A percentile compares a stretch with the other conserved stretches of the same genome.
Evolutionary conservation across 2,329 filamentous ascomycete genomes (phyloP).

Genomic region (Xenoacremonium recifei): DNA sequence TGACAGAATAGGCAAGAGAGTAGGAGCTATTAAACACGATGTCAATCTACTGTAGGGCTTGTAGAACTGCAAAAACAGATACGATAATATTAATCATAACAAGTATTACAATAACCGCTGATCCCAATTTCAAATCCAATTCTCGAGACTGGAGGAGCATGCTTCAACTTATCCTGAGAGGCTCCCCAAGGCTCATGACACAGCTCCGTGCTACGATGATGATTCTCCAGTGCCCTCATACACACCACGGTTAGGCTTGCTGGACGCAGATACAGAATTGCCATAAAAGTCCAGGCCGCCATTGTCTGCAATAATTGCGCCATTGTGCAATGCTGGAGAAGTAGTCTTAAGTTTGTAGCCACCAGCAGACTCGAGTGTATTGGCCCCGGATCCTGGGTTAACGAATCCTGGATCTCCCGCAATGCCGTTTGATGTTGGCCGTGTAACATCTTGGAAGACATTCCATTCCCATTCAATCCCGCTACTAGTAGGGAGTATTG

Average conservation of each 20-base stretch:
- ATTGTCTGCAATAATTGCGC: slow-evolving; percentile 13
- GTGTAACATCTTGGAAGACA: slow-evolving; percentile 19
- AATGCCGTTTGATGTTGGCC: slow-evolving; percentile 13
- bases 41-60: too few relatives aligned
- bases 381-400: slow-evolving; percentile 5
- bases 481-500: slow-evolving; percentile 13
- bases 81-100: too few relatives aligned
- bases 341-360: slow-evolving; percentile 15
- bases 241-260: slow-evolving; percentile 18
- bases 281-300: slow-evolving; percentile 21
- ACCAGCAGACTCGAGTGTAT: slow-evolving; percentile 8
- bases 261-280: slow-evolving; percentile 10
- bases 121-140: too few relatives aligned
- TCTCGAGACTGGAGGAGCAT: too few relatives aligned
- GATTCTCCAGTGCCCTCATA: too few relatives aligned
- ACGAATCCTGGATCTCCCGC: slow-evolving; percentile 15
- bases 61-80: too few relatives aligned
- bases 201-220: too few relatives aligned
- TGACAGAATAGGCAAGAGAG: too few relatives aligned
- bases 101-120: too few relatives aligned
- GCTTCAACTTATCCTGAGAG: too few relatives aligned
- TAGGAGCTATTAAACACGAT: too few relatives aligned
- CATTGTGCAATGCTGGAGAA: slow-evolving; percentile 16
- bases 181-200: too few relatives aligned
- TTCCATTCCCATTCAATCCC: slow-evolving; percentile 20